A percentile compares a stretch with the other conserved stretches of the same genome.
Evolutionary conservation across 148 eudicot genomes (phyloP).

Genomic region (Rhododendron griersonianum): DNA sequence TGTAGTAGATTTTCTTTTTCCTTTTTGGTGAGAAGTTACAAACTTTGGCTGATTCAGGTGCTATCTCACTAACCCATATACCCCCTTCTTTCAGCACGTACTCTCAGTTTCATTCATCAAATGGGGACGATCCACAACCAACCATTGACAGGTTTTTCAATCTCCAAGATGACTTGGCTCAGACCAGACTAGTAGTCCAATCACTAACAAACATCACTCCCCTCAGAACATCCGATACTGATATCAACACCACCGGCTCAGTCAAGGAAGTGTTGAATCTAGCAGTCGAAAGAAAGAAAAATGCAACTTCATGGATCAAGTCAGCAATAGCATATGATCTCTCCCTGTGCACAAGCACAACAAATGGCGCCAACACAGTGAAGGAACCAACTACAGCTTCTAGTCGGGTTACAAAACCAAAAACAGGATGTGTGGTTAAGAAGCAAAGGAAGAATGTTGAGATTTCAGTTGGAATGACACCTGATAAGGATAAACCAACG

Average conservation of each 20-base stretch:
- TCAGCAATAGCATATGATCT: conserved; percentile 43
- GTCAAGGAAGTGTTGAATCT: conserved; percentile 34
- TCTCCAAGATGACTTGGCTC: conserved; percentile 36
- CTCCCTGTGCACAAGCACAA: conserved; percentile 15
- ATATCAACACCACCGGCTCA: conserved; percentile 16
- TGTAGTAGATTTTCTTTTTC: neutral
- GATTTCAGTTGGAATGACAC: conserved; percentile 14
- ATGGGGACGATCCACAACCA: conserved; percentile 27
- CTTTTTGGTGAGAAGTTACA: neutral
- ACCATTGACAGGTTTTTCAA: conserved; percentile 34
- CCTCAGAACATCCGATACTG: conserved; percentile 22
- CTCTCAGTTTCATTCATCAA: conserved; percentile 25
- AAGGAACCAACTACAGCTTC: conserved; percentile 19
- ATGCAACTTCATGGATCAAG: conserved; percentile 44
- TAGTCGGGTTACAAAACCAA: conserved; percentile 20
- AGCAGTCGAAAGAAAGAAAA: conserved; percentile 45
- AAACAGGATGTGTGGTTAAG: conserved; percentile 12
- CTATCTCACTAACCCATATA: neutral
- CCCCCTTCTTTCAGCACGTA: conserved; percentile 25
- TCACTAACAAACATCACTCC: conserved; percentile 42
- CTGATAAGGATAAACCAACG: conserved; percentile 19
- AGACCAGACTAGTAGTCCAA: conserved; percentile 30
- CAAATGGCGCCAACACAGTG: neutral
- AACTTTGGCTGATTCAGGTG: neutral
- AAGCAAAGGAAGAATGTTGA: conserved; percentile 20